phyloP scores from a whole-genome alignment of 2,329 filamentous ascomycete species.

The Alternaria sp. region DNA sequence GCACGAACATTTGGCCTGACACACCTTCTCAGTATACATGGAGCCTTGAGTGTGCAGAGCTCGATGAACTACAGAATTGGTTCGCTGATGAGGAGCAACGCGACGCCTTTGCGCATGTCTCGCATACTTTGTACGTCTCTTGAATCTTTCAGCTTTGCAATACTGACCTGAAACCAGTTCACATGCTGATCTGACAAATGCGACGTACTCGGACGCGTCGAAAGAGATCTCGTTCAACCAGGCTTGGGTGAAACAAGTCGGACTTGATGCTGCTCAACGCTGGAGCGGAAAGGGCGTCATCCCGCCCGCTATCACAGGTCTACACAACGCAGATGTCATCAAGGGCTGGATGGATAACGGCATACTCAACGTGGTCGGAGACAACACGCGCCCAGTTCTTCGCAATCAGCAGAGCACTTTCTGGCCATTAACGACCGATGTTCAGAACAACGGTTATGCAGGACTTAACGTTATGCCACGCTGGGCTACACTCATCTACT shows the following conservation, averaged over 20 bases:
- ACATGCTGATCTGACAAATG: conserved; percentile 66
- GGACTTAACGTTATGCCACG: conserved; percentile 67
- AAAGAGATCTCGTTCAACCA: conserved; percentile 69
- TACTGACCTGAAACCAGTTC: conserved; percentile 47
- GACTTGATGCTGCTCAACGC: conserved; percentile 56
- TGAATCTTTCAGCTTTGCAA: not conserved
- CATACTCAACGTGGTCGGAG: conserved; percentile 68
- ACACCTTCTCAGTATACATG: conserved; percentile 59
- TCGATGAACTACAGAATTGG: conserved; percentile 64
- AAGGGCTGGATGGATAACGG: conserved; percentile 67
- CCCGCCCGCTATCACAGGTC: conserved; percentile 69
- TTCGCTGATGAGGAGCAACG: conserved; percentile 61
- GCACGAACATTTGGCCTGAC: conserved; percentile 51
- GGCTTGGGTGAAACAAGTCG: conserved; percentile 65
- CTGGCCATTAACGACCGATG: conserved; percentile 65
- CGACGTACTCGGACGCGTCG: conserved; percentile 64
- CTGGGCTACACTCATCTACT: conserved; percentile 70
- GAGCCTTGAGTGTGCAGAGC: conserved; percentile 59
- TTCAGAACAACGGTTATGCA: conserved; percentile 62
- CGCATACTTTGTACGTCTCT: conserved; percentile 63
- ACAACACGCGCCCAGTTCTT: conserved; percentile 67
- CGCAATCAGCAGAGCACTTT: conserved; percentile 62
- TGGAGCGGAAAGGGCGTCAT: conserved; percentile 66
- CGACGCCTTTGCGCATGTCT: conserved; percentile 66
- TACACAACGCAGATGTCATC: conserved; percentile 71